Evolutionary conservation across 75 land plant species (phyloP), one percentile per base, ranked within the genome.

Genomic region (Pinus tabuliformis): DNA sequence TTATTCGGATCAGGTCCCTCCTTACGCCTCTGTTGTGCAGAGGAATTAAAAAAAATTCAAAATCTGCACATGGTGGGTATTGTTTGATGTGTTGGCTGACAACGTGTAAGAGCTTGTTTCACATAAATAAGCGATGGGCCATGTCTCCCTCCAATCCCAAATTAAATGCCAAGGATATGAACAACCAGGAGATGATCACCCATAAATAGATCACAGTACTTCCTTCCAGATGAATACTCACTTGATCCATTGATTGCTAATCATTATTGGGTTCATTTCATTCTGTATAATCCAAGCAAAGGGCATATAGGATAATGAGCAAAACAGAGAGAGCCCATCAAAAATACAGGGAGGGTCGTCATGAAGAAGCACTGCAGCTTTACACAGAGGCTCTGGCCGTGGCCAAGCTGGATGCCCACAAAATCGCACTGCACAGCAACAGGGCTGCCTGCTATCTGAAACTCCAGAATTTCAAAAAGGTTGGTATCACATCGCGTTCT

Each of bases 401-500:
- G 72, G 93, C 99, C 62, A 90, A 89, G 77, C 88, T 86, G 57
- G 86, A 79, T 30, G 73, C 89, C 14, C 99, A 96, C 78, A 90
- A 74, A 82, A 89, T 96, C 58, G 98, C 99, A 15, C 83, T 96
- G 6, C 99, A 96, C 72, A 96, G 98, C 73, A 96, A 94, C 62
- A 78, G 98, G 22, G 98, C 99, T 36, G 99, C 99, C 20, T 96
- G 99, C 77, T 87, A 83, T 83, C 79, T 96, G 56, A 96, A 96
- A 78, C 78, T 96, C 1, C 95, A 84, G 28, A 79, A 90, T 81
- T 96, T 88, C 87, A 90, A 92, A 60, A 83, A 88, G 92, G 95
- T 92, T 3, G 20, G 45, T 76, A 30, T 17, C 13, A 3, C 9
- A 24, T 18, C 75, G 11, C 28, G 9, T 73, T 37, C 11, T 24